Conservation (phyloP, 768 basidiomycete species). For the Stropharia rugosoannulata region DNA sequence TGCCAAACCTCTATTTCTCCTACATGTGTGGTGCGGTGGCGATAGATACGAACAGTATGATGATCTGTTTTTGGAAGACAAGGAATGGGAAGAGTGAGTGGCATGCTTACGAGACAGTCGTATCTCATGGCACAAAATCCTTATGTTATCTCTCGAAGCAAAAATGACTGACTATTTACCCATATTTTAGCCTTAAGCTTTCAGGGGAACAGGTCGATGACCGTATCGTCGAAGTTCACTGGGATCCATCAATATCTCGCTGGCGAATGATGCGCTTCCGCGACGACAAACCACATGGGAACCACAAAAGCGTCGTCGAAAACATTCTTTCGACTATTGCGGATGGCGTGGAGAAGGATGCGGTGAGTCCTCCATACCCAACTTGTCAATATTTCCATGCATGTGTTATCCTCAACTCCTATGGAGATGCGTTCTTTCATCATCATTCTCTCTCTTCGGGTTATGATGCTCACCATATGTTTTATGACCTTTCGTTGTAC, state of each 20-base stretch:
- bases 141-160: slow-evolving; percentile 1
- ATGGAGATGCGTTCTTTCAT: background rate
- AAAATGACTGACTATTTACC: slow-evolving; percentile 2
- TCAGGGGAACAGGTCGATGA: slow-evolving; percentile 90
- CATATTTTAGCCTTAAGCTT: slow-evolving; percentile 66
- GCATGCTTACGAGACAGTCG: slow-evolving; percentile 10
- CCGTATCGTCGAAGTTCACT: slow-evolving; percentile 90
- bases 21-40: slow-evolving; percentile 82
- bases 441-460: background rate
- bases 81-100: slow-evolving; percentile 90
- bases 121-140: slow-evolving; percentile 14
- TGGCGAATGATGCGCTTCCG: slow-evolving; percentile 95
- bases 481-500: background rate
- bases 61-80: slow-evolving; percentile 79
- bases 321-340: slow-evolving; percentile 89
- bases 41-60: slow-evolving; percentile 85
- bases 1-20: slow-evolving; percentile 82
- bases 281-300: slow-evolving; percentile 92
- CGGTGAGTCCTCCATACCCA: slow-evolving; percentile 47
- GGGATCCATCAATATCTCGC: slow-evolving; percentile 63
- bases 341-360: slow-evolving; percentile 90
- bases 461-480: background rate
- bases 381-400: background rate
- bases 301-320: slow-evolving; percentile 80
- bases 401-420: background rate